phyloP scores from a whole-genome alignment of 2,329 filamentous ascomycete genomes.

The Diaporthe sp. region DNA sequence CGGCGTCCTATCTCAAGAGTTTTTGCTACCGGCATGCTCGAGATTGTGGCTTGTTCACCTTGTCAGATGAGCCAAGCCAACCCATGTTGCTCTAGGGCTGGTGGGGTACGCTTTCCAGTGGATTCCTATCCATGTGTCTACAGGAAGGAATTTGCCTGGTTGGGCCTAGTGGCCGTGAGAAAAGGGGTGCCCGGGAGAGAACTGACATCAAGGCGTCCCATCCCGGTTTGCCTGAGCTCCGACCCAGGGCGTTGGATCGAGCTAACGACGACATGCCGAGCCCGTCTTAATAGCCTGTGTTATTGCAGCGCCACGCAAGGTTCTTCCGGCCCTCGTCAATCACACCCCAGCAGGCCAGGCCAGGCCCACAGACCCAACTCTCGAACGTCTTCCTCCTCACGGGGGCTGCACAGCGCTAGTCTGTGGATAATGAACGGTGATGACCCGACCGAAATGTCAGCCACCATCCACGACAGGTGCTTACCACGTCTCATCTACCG shows the following conservation, averaged over 20 bases:
- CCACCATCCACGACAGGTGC: conserved; percentile 12
- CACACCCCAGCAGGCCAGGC: conserved; percentile 23
- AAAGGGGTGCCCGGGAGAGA: conserved; percentile 15
- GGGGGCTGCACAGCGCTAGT: conserved; percentile 6
- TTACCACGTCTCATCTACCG: neutral
- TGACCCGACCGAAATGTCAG: conserved; percentile 2
- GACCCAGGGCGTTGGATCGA: conserved; percentile 41
- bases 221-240: conserved; percentile 35
- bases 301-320: conserved; percentile 36
- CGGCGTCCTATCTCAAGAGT: conserved; percentile 20
- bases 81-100: conserved; percentile 19
- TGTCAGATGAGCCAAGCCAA: conserved; percentile 20
- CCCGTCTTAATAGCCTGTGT: conserved; percentile 38
- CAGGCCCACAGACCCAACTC: conserved; percentile 27
- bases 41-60: conserved; percentile 23
- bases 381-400: conserved; percentile 8
- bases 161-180: conserved; percentile 24
- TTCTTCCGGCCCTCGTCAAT: conserved; percentile 23
- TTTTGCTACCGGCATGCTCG: conserved; percentile 13
- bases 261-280: conserved; percentile 41
- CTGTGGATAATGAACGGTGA: conserved; percentile 9
- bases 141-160: conserved; percentile 7
- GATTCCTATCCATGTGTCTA: conserved; percentile 21
- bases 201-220: conserved; percentile 23
- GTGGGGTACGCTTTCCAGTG: conserved; percentile 6